Evolutionary conservation across 495 filamentous ascomycete genomes (phyloP).

Genomic region (Annulohypoxylon moriforme): DNA sequence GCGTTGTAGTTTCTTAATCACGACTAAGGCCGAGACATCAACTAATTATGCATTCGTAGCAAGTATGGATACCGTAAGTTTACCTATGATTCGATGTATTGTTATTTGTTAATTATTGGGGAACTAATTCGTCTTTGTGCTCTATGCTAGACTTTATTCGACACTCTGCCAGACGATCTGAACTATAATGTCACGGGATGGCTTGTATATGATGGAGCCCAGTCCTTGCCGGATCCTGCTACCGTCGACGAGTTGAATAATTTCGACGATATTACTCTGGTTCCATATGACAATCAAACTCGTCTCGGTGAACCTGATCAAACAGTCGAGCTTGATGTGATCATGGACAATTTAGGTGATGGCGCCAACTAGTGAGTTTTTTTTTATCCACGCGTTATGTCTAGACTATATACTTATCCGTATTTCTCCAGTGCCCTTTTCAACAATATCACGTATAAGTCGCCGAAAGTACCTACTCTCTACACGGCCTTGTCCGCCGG

Average conservation of each 20-base stretch:
- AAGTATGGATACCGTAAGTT: conserved; percentile 68
- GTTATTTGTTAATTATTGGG: neutral
- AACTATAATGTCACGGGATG: conserved; percentile 84
- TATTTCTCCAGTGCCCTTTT: conserved; percentile 73
- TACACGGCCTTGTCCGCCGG: conserved; percentile 79
- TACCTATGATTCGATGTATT: neutral
- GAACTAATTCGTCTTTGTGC: conserved; percentile 8
- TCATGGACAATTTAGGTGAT: conserved; percentile 77
- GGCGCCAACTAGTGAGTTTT: conserved; percentile 76
- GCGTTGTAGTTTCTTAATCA: conserved; percentile 75
- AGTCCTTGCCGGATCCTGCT: conserved; percentile 67
- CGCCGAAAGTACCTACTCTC: conserved; percentile 81
- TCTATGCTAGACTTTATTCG: conserved; percentile 71
- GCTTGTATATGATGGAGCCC: conserved; percentile 75
- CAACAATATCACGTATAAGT: conserved; percentile 79
- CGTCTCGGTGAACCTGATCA: conserved; percentile 69
- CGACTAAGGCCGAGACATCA: conserved; percentile 69
- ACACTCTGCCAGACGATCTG: conserved; percentile 69
- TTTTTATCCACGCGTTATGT: neutral
- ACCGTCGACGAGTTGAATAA: conserved; percentile 68
- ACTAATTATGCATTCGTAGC: conserved; percentile 75
- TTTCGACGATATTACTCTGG: conserved; percentile 78
- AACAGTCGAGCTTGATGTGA: conserved; percentile 70
- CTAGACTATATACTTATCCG: neutral
- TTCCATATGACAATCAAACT: conserved; percentile 71